Evolutionary conservation across 2,329 filamentous ascomycete species (phyloP).

Genomic region (Sclerotinia spermophila): DNA sequence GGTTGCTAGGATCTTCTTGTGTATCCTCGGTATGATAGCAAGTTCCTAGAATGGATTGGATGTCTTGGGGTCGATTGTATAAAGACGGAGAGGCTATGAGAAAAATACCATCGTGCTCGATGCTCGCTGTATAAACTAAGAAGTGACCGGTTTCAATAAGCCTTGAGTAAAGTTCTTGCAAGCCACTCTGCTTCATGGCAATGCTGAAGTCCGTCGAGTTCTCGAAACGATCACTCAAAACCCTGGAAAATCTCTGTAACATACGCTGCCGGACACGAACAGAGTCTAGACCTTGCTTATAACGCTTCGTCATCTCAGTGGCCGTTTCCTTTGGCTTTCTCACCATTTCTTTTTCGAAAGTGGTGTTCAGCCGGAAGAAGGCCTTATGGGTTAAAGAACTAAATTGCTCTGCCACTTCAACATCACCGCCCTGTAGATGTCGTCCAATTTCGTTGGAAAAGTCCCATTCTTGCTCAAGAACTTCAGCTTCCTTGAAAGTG

Average conservation of each 20-base stretch:
- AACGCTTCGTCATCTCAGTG: slow-evolving; percentile 91
- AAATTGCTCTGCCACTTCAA: slow-evolving; percentile 97
- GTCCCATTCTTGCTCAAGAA: slow-evolving; percentile 96
- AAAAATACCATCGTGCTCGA: slow-evolving; percentile 73
- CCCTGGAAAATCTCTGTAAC: slow-evolving; percentile 89
- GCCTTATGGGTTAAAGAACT: slow-evolving; percentile 91
- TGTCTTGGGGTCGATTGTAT: slow-evolving; percentile 70
- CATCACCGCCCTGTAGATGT: slow-evolving; percentile 87
- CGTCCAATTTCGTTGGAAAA: slow-evolving; percentile 93
- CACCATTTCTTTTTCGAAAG: slow-evolving; percentile 89
- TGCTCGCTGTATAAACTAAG: slow-evolving; percentile 67
- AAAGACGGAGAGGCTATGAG: slow-evolving; percentile 82
- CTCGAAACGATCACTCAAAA: slow-evolving; percentile 89
- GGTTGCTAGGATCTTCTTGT: slow-evolving; percentile 71
- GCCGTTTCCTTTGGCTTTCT: slow-evolving; percentile 78
- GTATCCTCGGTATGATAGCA: slow-evolving; percentile 68
- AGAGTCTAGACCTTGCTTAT: slow-evolving; percentile 92
- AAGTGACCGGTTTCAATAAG: slow-evolving; percentile 83
- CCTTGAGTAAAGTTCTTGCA: slow-evolving; percentile 76
- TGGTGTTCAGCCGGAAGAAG: slow-evolving; percentile 78
- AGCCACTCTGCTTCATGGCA: slow-evolving; percentile 62
- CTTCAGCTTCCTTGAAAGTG: slow-evolving; percentile 97
- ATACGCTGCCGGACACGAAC: slow-evolving; percentile 95
- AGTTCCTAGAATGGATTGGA: slow-evolving; percentile 80
- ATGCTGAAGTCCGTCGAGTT: slow-evolving; percentile 96